phyloP scores from a whole-genome alignment of 2,329 filamentous ascomycete genomes.

The Emergomyces orientalis region DNA sequence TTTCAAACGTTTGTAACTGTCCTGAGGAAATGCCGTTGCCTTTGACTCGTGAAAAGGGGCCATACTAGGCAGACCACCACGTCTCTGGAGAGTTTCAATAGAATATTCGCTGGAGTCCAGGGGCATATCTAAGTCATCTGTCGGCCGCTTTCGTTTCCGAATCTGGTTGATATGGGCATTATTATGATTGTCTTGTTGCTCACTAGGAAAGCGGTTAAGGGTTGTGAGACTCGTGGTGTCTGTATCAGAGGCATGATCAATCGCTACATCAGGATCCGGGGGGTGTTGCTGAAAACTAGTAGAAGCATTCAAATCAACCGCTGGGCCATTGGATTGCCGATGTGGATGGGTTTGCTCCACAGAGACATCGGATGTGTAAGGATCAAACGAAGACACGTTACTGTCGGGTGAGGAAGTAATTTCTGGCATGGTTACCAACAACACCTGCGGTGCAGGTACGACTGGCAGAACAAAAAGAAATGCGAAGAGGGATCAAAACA shows the following conservation, averaged over 20 bases:
- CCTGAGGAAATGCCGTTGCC: slow-evolving; percentile 3
- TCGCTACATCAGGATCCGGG: neutral
- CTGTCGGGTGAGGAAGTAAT: slow-evolving; percentile 11
- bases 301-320: slow-evolving; percentile 1
- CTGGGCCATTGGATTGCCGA: neutral
- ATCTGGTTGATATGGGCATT: neutral
- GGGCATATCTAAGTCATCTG: neutral
- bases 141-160: slow-evolving; percentile 12
- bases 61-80: slow-evolving; percentile 1
- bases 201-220: neutral
- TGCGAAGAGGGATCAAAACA: slow-evolving; percentile 7
- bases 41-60: neutral
- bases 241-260: neutral
- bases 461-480: slow-evolving; percentile 7
- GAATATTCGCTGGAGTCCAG: neutral
- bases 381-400: slow-evolving; percentile 17
- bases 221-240: neutral
- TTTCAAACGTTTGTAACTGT: slow-evolving; percentile 17
- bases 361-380: slow-evolving; percentile 12
- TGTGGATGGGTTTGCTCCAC: neutral
- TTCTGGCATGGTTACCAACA: slow-evolving; percentile 13
- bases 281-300: neutral
- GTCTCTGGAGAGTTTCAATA: slow-evolving; percentile 3
- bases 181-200: slow-evolving; percentile 5
- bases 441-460: slow-evolving; percentile 7